phyloP scores from a whole-genome alignment of 352 stramenopile genomes.

The Pythium dissimile region DNA sequence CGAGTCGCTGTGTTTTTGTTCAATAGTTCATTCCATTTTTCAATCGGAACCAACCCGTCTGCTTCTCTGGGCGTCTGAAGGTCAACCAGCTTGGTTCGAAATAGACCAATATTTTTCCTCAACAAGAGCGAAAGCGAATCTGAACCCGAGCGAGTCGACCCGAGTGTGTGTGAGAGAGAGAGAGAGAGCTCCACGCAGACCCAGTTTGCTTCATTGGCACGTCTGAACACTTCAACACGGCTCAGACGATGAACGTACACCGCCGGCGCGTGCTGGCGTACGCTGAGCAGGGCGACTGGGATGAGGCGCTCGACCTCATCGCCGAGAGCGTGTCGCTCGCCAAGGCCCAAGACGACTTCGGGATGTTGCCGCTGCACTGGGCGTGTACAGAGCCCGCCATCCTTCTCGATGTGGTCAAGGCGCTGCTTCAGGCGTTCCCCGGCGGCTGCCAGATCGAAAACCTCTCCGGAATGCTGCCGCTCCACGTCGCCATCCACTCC shows the following conservation, averaged over 20 bases:
- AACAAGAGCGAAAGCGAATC: background rate
- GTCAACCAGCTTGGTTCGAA: background rate
- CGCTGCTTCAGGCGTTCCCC: slow-evolving; percentile 50
- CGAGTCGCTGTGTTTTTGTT: too few species aligned
- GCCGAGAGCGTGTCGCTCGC: slow-evolving; percentile 34
- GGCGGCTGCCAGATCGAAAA: slow-evolving; percentile 61
- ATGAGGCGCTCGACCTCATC: slow-evolving; percentile 44
- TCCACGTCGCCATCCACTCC: slow-evolving; percentile 77
- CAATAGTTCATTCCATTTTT: too few species aligned
- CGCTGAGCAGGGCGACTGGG: slow-evolving; percentile 69
- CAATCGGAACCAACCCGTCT: slow-evolving; percentile 7
- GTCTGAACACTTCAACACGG: too few species aligned
- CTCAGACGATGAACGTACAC: slow-evolving; percentile 37
- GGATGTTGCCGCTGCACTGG: slow-evolving; percentile 84
- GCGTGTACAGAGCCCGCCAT: slow-evolving; percentile 64
- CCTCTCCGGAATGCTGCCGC: slow-evolving; percentile 69
- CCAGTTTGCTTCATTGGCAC: too few species aligned
- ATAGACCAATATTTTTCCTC: slow-evolving; percentile 7
- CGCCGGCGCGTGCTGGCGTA: slow-evolving; percentile 47
- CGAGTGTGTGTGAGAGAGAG: background rate
- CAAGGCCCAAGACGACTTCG: slow-evolving; percentile 73
- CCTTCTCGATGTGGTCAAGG: slow-evolving; percentile 39
- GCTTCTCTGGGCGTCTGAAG: background rate
- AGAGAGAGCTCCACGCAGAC: too few species aligned
- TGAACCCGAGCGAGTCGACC: background rate